phyloP scores from a whole-genome alignment of 257 asterid genomes.

The Buddleja alternifolia region DNA sequence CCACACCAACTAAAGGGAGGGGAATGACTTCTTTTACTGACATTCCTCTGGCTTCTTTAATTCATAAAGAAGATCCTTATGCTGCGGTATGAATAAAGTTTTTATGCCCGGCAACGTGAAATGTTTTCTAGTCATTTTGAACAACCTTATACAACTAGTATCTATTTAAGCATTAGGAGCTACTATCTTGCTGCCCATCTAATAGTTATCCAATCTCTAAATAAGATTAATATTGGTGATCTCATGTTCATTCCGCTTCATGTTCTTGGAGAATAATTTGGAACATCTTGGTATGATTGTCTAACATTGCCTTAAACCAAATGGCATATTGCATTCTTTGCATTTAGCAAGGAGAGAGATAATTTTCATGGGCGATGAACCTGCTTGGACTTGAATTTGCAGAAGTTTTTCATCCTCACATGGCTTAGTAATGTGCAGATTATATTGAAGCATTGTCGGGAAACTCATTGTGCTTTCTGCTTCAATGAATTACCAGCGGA shows the following conservation, averaged over 20 bases:
- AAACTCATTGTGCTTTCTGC: conserved; percentile 93
- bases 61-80: conserved; percentile 87
- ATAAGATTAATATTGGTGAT: background rate
- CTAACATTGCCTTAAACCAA: conserved; percentile 9
- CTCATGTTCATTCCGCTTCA: conserved; percentile 18
- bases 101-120: background rate
- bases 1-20: conserved; percentile 71
- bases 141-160: conserved; percentile 3
- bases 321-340: conserved; percentile 13
- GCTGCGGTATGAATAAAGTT: conserved; percentile 68
- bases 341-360: conserved; percentile 5
- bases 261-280: conserved; percentile 9
- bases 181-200: background rate
- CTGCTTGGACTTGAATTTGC: conserved; percentile 21
- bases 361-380: conserved; percentile 15
- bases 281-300: conserved; percentile 6
- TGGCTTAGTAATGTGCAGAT: conserved; percentile 56
- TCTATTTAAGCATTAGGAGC: conserved; percentile 3
- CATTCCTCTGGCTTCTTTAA: conserved; percentile 68
- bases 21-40: conserved; percentile 64
- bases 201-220: background rate
- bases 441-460: conserved; percentile 80
- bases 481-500: conserved; percentile 83
- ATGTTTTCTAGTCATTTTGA: background rate
- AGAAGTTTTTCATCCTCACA: conserved; percentile 31